Conservation (phyloP, 345 rosid species). For the Eucalyptus cloeziana region DNA sequence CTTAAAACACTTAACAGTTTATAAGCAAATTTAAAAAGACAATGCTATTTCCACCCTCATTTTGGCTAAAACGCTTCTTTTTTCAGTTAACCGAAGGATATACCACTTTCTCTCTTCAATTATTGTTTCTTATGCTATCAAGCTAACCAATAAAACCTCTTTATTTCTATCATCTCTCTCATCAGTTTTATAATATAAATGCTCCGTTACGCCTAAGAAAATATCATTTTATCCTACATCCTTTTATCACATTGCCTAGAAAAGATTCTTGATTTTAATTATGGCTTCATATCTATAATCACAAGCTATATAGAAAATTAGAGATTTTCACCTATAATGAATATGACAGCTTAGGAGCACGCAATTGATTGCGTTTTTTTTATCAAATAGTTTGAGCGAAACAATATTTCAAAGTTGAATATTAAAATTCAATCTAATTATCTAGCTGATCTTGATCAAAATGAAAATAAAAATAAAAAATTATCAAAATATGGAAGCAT, state of each 20-base stretch:
- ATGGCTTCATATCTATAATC: neutral
- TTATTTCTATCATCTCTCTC: neutral
- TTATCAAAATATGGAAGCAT: neutral
- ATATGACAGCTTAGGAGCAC: neutral
- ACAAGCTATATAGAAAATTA: neutral
- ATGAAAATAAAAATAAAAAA: no score
- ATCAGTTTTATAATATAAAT: neutral
- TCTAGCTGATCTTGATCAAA: neutral
- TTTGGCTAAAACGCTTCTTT: neutral
- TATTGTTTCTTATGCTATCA: neutral
- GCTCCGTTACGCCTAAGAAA: neutral
- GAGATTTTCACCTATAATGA: neutral
- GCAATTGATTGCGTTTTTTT: neutral
- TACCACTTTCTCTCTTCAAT: neutral
- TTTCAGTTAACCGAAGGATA: neutral
- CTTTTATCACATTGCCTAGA: neutral
- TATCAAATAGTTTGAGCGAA: neutral
- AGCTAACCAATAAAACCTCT: neutral
- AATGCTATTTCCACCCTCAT: neutral
- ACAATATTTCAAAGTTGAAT: neutral
- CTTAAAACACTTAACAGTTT: neutral
- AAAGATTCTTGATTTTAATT: neutral
- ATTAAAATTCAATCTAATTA: neutral
- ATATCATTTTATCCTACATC: neutral
- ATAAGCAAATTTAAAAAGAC: neutral